A percentile compares a stretch with the other conserved stretches of the same genome.
Conservation (phyloP, 2,329 filamentous ascomycete species). For the Sporothrix dimorphospora region DNA sequence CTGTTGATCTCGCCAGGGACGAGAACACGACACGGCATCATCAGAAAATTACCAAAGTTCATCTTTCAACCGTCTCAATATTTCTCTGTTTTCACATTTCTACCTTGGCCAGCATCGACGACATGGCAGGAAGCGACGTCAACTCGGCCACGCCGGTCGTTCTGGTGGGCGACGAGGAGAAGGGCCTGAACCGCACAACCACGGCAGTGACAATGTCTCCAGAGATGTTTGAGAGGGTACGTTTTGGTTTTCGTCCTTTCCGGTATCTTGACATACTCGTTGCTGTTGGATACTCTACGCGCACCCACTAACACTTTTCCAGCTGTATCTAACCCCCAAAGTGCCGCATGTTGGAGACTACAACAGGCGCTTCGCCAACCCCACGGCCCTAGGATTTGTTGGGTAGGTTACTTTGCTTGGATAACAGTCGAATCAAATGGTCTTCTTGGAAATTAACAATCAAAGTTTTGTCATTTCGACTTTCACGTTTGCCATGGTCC, state of each 20-base stretch:
- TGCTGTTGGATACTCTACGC: too few relatives aligned
- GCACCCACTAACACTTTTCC: not conserved
- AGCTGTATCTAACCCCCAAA: not conserved
- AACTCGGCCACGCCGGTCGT: not conserved
- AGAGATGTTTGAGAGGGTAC: conserved; percentile 2
- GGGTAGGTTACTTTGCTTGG: not conserved
- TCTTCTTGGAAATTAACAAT: not conserved
- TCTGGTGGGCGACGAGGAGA: not conserved
- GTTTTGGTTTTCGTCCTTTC: not conserved
- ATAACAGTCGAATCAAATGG: too few relatives aligned
- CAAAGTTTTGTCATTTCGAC: conserved; percentile 7
- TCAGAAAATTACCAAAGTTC: too few relatives aligned
- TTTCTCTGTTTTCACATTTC: not conserved
- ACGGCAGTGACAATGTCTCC: not conserved
- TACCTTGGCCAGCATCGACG: not conserved
- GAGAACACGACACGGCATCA: too few relatives aligned
- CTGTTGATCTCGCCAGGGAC: too few relatives aligned
- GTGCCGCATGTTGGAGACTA: conserved; percentile 2
- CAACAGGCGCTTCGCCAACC: conserved; percentile 4
- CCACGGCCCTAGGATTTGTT: not conserved
- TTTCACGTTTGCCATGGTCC: not conserved
- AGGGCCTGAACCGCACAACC: not conserved
- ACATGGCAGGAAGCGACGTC: conserved; percentile 4
- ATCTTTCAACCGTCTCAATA: not conserved
- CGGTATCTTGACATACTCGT: not conserved